A percentile compares a stretch with the other conserved stretches of the same genome.
Conservation (phyloP, 192 early-diverging fungal species). For the Cetraspora pellucida region DNA sequence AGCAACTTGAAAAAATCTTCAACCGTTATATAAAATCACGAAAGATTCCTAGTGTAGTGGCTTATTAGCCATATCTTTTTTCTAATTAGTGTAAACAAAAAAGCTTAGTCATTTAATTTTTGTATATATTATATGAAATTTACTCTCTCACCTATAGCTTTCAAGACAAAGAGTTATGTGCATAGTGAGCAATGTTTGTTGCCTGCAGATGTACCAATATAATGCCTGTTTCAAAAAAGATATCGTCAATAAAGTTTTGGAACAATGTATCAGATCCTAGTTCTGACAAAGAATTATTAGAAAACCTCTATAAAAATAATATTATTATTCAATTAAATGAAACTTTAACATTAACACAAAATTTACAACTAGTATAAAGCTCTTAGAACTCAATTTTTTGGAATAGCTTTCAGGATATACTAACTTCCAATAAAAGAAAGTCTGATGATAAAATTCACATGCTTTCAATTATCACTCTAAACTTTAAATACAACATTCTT, state of each 20-base stretch:
- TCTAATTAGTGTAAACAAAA: neutral
- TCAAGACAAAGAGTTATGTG: constrained; percentile 10
- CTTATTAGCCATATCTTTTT: neutral
- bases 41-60: neutral
- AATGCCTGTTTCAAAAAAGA: too few species aligned
- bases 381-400: neutral
- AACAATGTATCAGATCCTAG: too few species aligned
- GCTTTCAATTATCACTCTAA: neutral
- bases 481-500: neutral
- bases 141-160: neutral
- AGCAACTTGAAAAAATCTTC: too few species aligned
- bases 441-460: neutral
- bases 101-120: neutral
- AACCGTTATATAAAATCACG: neutral
- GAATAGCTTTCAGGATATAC: neutral
- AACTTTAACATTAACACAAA: too few species aligned
- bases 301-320: too few species aligned
- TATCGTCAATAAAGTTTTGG: neutral
- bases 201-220: too few species aligned
- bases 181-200: neutral
- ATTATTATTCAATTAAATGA: too few species aligned
- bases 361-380: neutral
- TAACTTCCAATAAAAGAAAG: neutral
- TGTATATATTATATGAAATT: neutral
- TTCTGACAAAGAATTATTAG: too few species aligned